phyloP scores from a whole-genome alignment of 2,329 filamentous ascomycete genomes.

The Cladosporium colombiae region DNA sequence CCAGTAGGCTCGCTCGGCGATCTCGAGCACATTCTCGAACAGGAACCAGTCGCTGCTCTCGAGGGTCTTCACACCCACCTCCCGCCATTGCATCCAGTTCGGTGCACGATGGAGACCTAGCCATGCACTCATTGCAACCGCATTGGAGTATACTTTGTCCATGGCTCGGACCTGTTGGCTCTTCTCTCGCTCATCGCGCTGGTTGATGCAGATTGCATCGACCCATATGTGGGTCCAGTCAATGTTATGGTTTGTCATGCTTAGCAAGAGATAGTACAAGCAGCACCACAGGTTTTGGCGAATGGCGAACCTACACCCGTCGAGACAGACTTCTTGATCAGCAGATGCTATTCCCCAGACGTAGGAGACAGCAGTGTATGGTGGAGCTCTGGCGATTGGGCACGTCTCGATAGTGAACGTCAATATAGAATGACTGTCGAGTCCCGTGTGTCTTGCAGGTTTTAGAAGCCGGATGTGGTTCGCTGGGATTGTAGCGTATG shows the following conservation, averaged over 20 bases:
- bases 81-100: neutral
- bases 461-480: neutral
- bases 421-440: neutral
- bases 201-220: constrained; percentile 1
- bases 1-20: neutral
- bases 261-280: neutral
- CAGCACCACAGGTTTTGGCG: neutral
- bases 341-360: neutral
- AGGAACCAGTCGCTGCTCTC: neutral
- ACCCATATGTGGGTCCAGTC: neutral
- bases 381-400: neutral
- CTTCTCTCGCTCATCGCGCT: neutral
- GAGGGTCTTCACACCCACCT: neutral
- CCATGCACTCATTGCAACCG: neutral
- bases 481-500: neutral
- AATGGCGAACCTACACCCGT: neutral
- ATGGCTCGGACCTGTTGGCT: neutral
- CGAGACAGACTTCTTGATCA: neutral
- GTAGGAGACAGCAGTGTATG: neutral
- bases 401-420: neutral
- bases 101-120: neutral
- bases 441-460: neutral
- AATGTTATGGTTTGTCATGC: neutral
- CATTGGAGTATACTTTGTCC: neutral
- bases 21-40: neutral